Percentiles rank a stretch among this genome's conserved stretches.
Evolutionary conservation across 2,329 filamentous ascomycete species (phyloP).

Genomic region (Penicillium frequentans): DNA sequence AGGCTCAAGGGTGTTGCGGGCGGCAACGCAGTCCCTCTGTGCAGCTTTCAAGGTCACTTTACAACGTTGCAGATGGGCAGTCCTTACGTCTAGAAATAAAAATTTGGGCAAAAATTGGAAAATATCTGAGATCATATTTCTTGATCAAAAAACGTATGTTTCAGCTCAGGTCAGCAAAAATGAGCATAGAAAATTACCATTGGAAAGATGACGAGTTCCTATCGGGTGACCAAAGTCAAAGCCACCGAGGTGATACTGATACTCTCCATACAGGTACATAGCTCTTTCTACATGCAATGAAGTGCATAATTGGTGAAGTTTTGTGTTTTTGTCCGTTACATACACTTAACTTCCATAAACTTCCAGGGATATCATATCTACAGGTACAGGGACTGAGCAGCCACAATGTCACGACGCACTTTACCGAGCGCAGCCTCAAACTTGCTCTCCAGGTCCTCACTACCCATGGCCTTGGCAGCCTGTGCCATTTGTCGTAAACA

Average conservation of each 20-base stretch:
- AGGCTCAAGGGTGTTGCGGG: conserved; percentile 31
- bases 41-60: conserved; percentile 22
- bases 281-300: neutral
- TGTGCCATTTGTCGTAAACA: conserved; percentile 92
- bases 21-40: conserved; percentile 33
- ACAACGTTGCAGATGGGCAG: conserved; percentile 11
- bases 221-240: neutral
- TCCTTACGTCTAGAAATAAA: neutral
- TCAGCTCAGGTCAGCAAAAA: neutral
- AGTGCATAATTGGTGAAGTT: neutral
- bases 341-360: conserved; percentile 2
- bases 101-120: neutral
- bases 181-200: neutral
- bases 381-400: conserved; percentile 89
- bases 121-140: neutral
- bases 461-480: conserved; percentile 97
- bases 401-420: conserved; percentile 90
- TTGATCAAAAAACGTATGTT: neutral
- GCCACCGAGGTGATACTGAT: neutral
- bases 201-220: neutral
- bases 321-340: neutral
- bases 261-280: neutral
- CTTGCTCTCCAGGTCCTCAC: conserved; percentile 86
- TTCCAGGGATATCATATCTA: conserved; percentile 44
- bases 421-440: conserved; percentile 84